Base-by-base conservation (phyloP, 2,329 filamentous ascomycete species). In the Ophiostoma perfectum region DNA sequence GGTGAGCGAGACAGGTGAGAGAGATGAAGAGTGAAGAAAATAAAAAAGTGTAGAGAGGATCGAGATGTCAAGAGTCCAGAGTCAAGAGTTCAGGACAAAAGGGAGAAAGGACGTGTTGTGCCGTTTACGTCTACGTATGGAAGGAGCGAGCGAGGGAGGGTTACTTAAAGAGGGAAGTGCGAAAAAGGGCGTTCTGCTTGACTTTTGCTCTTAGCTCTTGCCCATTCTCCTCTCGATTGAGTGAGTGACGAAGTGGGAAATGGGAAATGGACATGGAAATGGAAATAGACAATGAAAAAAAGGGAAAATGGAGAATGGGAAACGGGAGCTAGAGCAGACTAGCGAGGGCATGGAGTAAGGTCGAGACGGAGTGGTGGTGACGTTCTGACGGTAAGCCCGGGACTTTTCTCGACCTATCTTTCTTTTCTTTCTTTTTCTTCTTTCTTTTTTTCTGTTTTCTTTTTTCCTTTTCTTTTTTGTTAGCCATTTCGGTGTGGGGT, bases 131-230 rank as follows among this genome's bases (percentile, higher is more conserved):
- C 62, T 49, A 27, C 66, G 64, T 55, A 16, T 45, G 63, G 45
- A 64, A 64, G 63, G 45, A 64, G 60, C 39, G 60, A 64, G 66
- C 66, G 69, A 69, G 66, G 63, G 69, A 64, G 47, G 69, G 47
- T 69, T 69, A 69, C 69, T 69, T 67, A 64, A 70, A 70, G 65
- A 69, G 55, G 67, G 63, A 70, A 70, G 62, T 52, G 58, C 58
- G 36, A 62, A 16, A 39, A 49, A 52, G 47, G n/a, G 47, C 47
- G 47, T 27, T 27, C 27, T 27, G 27, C 27, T 27, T 27, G 27
- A 27, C 27, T 27, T 27, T 27, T 27, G 27, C 27, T 27, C 27
- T 27, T 27, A 27, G 27, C 27, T 27, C 27, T 27, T 12, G 8
- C 6, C 2, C 42, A 45, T 45, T 11, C 42, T 12, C 42, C 14